A percentile compares a stretch with the other conserved stretches of the same genome.
Evolutionary conservation across 306 rosid genomes (phyloP).

Genomic region (Nissolia schottii): DNA sequence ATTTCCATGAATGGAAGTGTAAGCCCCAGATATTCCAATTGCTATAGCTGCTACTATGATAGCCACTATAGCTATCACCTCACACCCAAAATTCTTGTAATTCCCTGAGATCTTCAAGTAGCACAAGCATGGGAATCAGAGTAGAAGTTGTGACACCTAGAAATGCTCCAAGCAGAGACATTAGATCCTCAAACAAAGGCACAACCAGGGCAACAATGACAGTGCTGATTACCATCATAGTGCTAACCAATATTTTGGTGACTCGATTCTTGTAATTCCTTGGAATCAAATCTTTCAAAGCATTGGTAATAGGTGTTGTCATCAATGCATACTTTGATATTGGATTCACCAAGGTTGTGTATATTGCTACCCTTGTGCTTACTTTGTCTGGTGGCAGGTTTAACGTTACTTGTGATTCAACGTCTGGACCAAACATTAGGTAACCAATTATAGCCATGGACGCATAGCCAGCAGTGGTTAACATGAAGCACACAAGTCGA

Average conservation of each 20-base stretch:
- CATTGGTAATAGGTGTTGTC: slow-evolving; percentile 58
- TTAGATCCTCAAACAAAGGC: slow-evolving; percentile 53
- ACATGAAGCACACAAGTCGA: slow-evolving; percentile 45
- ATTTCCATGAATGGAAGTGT: slow-evolving; percentile 44
- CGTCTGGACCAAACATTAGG: slow-evolving; percentile 55
- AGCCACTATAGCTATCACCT: slow-evolving; percentile 10
- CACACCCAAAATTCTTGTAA: slow-evolving; percentile 28
- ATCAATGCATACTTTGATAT: slow-evolving; percentile 69
- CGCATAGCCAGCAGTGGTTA: slow-evolving; percentile 57
- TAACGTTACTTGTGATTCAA: slow-evolving; percentile 63
- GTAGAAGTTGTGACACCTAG: slow-evolving; percentile 56
- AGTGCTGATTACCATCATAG: slow-evolving; percentile 40
- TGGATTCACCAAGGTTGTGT: slow-evolving; percentile 67
- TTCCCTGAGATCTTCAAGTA: slow-evolving; percentile 63
- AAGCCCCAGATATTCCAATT: slow-evolving; percentile 45
- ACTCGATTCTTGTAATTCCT: slow-evolving; percentile 24
- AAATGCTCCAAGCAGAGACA: slow-evolving; percentile 70
- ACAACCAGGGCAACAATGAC: slow-evolving; percentile 41
- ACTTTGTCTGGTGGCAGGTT: slow-evolving; percentile 50
- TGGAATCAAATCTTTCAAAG: slow-evolving; percentile 44
- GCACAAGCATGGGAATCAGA: slow-evolving; percentile 59
- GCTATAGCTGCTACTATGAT: slow-evolving; percentile 37
- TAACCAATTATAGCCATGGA: slow-evolving; percentile 72
- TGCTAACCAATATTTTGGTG: slow-evolving; percentile 28
- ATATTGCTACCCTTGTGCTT: slow-evolving; percentile 62